Base-by-base conservation (phyloP, 2,329 filamentous ascomycete species). In the Aspergillus sp. region DNA sequence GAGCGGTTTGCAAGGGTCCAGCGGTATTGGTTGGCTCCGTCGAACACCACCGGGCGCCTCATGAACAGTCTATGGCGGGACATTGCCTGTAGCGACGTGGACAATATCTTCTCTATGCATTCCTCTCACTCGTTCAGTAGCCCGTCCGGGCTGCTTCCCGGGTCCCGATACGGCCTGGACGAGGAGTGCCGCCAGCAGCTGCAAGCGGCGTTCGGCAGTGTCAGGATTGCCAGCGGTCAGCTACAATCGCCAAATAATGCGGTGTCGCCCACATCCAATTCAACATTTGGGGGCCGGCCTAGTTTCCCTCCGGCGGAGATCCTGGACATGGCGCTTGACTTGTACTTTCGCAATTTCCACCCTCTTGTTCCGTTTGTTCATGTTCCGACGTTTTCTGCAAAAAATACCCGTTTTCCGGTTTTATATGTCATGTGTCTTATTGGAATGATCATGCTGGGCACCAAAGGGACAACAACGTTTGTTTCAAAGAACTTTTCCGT, bases 281-380 rank as follows among this genome's bases (percentile, higher is more conserved):
- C 61, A 54, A 56, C 55, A 63, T 64, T 59, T 45, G 66, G 42
- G 63, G 71, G 45, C 63, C 68, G 63, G 38, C 72, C 64, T 57
- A 72, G 61, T 66, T 83, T 75, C 64, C 81, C 77, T 36, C 80
- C 80, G 2, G 78, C 80, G 4, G 81, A 83, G 61, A 79, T 83
- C 7, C 68, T 83, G 11, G 81, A 83, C 57, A 82, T 83, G 65
- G 79, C 80, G 8, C 65, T 83, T 18, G 81, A 83, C 63, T 75
- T 82, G 53, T 83, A 81, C 62, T 80, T 83, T 58, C 79, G 80
- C 48, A 79, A 80, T 36, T 83, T 83, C 57, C 80, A 83, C 54
- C 78, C 80, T 1, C 76, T 81, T 3, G 73, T 82, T 36, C 80
- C 80, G 0, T 81, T 83, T 58, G 78, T 83, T 6, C 81, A 83